Evolutionary conservation across 2,329 filamentous ascomycete species (phyloP), one percentile per base, ranked within the genome.

Genomic region (Akanthomyces muscarius): DNA sequence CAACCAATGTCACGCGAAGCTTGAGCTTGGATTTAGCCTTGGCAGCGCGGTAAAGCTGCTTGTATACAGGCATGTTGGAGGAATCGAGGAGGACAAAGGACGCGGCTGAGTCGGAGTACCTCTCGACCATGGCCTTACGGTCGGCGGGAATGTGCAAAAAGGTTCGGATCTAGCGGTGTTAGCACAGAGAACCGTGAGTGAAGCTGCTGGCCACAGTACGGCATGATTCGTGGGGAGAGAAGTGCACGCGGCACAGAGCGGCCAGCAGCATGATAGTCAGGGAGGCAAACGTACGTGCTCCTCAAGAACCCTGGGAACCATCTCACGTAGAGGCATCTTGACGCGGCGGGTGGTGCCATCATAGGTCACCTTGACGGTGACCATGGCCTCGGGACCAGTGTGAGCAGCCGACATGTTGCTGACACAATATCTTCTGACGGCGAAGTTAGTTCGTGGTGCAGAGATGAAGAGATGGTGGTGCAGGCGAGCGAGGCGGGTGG

Each of bases 1-100:
- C 69, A 59, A 77, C 73, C 41, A 83, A 71, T 18, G 85, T 88
- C 44, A 90, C 89, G 68, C 87, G 91, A 64, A 99, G 85, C 77
- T 95, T 93, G 69, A 99, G 88, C 87, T 98, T 99, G 68, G 93
- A 87, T 83, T 99, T 99, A 44, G 95, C 95, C 81, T 97, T 99
- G 67, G 95, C 95, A 68, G 95, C 95, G 71, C 95, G 89, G 75
- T 95, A 94, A 48, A 99, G 88, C 74, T 97, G 95, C 82, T 97
- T 98, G 83, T 97, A 99, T 71, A 96, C 91, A 52, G 90, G 83
- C 10, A 85, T 78, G 72, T 97, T 96, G 73, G 82, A 81, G 66
- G 86, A 81, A 74, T 97, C 89, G 65, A 99, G 88, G 51, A 85
- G 82, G 68, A 98, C 85, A 76, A 90, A 98, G 67, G 87, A 81